A percentile compares a stretch with the other conserved stretches of the same genome.
phyloP scores from a whole-genome alignment of 2,329 filamentous ascomycete genomes.

The Penicillium concentricum region DNA sequence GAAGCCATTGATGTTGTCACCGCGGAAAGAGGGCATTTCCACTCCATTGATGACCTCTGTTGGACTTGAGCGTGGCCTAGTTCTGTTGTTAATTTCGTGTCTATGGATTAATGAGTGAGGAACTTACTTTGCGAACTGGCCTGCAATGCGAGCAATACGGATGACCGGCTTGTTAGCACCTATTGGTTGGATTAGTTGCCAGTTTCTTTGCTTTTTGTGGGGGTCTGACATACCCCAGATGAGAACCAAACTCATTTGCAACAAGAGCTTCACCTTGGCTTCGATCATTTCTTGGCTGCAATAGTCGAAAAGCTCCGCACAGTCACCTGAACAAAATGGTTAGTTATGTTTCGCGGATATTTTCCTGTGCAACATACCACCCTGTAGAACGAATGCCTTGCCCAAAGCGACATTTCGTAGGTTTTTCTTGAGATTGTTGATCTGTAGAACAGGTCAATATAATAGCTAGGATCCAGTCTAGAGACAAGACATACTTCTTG shows the following conservation, averaged over 20 bases:
- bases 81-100: neutral
- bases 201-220: neutral
- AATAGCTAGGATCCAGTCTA: neutral
- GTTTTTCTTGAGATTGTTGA: constrained; percentile 72
- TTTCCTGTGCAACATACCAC: constrained; percentile 54
- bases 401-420: constrained; percentile 84
- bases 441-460: constrained; percentile 42
- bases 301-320: constrained; percentile 96
- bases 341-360: neutral
- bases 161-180: constrained; percentile 74
- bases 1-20: constrained; percentile 93
- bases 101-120: neutral
- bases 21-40: constrained; percentile 84
- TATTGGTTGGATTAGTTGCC: constrained; percentile 15
- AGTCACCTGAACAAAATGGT: constrained; percentile 57
- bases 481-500: constrained; percentile 36
- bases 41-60: constrained; percentile 78
- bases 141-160: constrained; percentile 91
- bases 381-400: constrained; percentile 90
- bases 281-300: constrained; percentile 87
- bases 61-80: constrained; percentile 74
- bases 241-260: constrained; percentile 95
- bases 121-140: constrained; percentile 82
- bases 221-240: constrained; percentile 69
- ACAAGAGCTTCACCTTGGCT: constrained; percentile 90